Evolutionary conservation across 805 yeast species (phyloP).

Genomic region (Kurtzmaniella cleridarum): DNA sequence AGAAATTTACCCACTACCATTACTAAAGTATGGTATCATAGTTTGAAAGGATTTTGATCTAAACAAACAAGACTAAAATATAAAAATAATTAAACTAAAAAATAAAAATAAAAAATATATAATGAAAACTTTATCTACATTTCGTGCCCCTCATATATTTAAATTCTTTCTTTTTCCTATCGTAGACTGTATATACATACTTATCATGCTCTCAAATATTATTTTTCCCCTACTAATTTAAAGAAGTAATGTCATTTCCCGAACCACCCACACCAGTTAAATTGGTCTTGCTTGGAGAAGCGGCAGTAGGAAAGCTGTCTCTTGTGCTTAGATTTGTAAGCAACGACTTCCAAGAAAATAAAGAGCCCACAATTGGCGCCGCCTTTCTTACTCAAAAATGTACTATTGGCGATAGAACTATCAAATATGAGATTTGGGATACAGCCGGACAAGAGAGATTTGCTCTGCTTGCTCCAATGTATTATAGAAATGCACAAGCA

Average conservation of each 20-base stretch:
- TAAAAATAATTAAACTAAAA: background rate
- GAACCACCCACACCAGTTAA: slow-evolving; percentile 68
- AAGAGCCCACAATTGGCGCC: slow-evolving; percentile 97
- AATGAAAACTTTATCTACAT: background rate
- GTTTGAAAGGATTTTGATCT: too few species aligned
- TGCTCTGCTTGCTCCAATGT: slow-evolving; percentile 95
- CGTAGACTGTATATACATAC: background rate
- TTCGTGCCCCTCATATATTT: background rate
- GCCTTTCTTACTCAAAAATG: slow-evolving; percentile 94
- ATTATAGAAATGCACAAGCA: slow-evolving; percentile 95
- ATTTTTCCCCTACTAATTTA: background rate
- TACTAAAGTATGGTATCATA: too few species aligned
- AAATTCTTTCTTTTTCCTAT: background rate
- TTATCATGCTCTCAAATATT: background rate
- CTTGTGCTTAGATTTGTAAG: slow-evolving; percentile 88
- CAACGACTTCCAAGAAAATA: slow-evolving; percentile 94
- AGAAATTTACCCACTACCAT: too few species aligned
- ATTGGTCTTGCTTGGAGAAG: slow-evolving; percentile 90
- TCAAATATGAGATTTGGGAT: slow-evolving; percentile 93
- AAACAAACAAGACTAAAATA: background rate
- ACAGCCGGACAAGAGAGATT: slow-evolving; percentile 98
- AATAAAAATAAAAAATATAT: background rate
- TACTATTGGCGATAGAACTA: slow-evolving; percentile 76
- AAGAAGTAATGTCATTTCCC: slow-evolving; percentile 18
- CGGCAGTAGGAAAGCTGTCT: slow-evolving; percentile 96